Evolutionary conservation across 2,329 filamentous ascomycete genomes (phyloP), one percentile per base, ranked within the genome.

Genomic region (Cladosporium sp.): DNA sequence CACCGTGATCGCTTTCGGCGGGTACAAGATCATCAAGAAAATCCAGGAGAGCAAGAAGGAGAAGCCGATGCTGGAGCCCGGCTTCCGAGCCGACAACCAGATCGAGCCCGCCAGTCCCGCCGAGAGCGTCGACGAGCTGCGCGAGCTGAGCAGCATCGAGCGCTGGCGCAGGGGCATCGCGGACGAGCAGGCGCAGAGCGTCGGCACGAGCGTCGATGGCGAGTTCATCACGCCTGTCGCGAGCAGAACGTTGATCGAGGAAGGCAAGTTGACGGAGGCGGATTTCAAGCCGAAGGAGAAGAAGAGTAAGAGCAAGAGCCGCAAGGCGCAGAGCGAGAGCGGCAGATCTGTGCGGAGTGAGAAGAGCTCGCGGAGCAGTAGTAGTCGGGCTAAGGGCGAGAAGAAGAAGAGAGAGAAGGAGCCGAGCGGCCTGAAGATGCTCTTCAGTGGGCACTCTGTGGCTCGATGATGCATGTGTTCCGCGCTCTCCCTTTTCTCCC

Each of bases 11-110:
- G 91, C 93, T 68, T 89, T 98, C 55, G 93, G 93, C 50, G 92
- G 93, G 4, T 97, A 89, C 80, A 97, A 95, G 73, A 96, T 98
- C 68, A 84, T 98, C 72, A 95, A 96, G 77, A 85, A 84, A 61
- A 88, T 97, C 59, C 75, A 76, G 63, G 73, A 67, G 11, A 71
- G 72, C 53, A 72, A 72, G 33, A 66, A 64, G 9, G 31, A 43
- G 9, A 66, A 69, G 28, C 28, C 46, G 4, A 57, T 51, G 3
- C 43, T 61, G 14, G 37, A 43, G 9, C 37, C 38, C n/a, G 10
- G 46, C 45, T 11, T 51, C 42, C 42, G 34, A 51, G 31, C 49
- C 34, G 28, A 9, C 10, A 19, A 22, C 9, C 53, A 54, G 16
- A 49, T 42, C 33, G 46, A 56, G 43, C 56, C 57, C 10, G 56